These are phyloP conservation scores for Bauhinia variegata DNA, from an alignment of 306 rosid species.

Conservation along the genomic window DNA sequence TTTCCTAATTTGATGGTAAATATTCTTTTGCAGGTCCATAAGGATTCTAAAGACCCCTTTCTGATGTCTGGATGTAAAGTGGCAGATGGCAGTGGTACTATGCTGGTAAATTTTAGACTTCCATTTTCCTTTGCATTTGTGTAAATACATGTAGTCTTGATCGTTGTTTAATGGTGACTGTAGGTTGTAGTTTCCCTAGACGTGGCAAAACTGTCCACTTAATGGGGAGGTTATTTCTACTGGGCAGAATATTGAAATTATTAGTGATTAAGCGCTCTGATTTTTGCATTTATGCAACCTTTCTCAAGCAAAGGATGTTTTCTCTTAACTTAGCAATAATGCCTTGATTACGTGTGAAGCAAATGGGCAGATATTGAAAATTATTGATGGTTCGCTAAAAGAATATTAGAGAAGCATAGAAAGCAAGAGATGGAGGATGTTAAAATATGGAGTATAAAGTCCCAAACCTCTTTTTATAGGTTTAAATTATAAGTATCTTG, in stretches of 20 bases:
- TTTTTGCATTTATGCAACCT: too few species aligned
- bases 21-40: conserved; percentile 58
- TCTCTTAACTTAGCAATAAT: conserved; percentile 2
- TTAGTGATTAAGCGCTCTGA: too few species aligned
- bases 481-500: too few species aligned
- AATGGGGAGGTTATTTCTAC: background rate
- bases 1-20: conserved; percentile 21
- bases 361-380: too few species aligned
- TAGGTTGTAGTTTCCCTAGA: conserved; percentile 1
- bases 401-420: too few species aligned
- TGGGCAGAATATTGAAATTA: too few species aligned
- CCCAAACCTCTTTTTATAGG: conserved; percentile 2
- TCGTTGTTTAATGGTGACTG: conserved; percentile 17
- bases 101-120: conserved; percentile 68
- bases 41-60: conserved; percentile 85
- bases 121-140: conserved; percentile 12
- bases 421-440: too few species aligned
- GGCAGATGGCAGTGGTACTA: conserved; percentile 95
- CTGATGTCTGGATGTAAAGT: conserved; percentile 97
- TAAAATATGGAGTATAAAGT: conserved; percentile 1
- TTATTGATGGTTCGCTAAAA: too few species aligned
- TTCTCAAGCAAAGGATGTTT: background rate
- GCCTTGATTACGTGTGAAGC: conserved; percentile 18
- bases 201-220: background rate
- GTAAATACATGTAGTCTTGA: background rate